Percentiles rank a stretch among this genome's conserved stretches.
These are phyloP conservation scores for Torrubiellomyces zombiae DNA, from an alignment of 2,329 filamentous ascomycete genomes.

Conservation along the genomic window DNA sequence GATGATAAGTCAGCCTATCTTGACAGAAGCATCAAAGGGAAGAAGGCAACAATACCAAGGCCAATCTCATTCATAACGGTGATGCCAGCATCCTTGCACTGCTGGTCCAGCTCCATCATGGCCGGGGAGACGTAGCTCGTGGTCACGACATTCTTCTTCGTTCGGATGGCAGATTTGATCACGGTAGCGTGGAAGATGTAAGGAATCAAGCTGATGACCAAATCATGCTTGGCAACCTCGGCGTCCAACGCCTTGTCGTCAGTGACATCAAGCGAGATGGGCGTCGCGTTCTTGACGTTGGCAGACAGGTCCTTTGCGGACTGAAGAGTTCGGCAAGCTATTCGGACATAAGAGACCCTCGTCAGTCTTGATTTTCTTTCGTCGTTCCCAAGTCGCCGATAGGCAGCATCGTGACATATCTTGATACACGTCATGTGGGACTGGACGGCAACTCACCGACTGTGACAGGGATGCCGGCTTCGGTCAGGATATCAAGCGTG, in stretches of 20 bases:
- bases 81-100: conserved; percentile 78
- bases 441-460: conserved; percentile 32
- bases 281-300: conserved; percentile 53
- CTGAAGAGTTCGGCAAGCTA: conserved; percentile 69
- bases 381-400: background rate
- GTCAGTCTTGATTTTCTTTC: too few species aligned
- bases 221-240: conserved; percentile 61
- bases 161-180: conserved; percentile 82
- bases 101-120: conserved; percentile 74
- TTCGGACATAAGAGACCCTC: background rate
- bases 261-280: conserved; percentile 74
- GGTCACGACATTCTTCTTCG: conserved; percentile 93
- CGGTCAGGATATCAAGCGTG: conserved; percentile 45
- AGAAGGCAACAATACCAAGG: conserved; percentile 18
- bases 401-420: background rate
- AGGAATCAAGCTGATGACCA: conserved; percentile 72
- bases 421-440: background rate
- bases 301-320: conserved; percentile 58
- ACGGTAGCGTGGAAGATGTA: conserved; percentile 81
- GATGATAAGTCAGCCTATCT: too few species aligned
- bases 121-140: conserved; percentile 85
- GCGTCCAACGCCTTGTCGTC: conserved; percentile 62
- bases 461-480: conserved; percentile 45
- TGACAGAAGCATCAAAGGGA: background rate
- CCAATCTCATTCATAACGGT: conserved; percentile 98